phyloP scores from a whole-genome alignment of 306 rosid genomes.

The Lithocarpus polystachyus region DNA sequence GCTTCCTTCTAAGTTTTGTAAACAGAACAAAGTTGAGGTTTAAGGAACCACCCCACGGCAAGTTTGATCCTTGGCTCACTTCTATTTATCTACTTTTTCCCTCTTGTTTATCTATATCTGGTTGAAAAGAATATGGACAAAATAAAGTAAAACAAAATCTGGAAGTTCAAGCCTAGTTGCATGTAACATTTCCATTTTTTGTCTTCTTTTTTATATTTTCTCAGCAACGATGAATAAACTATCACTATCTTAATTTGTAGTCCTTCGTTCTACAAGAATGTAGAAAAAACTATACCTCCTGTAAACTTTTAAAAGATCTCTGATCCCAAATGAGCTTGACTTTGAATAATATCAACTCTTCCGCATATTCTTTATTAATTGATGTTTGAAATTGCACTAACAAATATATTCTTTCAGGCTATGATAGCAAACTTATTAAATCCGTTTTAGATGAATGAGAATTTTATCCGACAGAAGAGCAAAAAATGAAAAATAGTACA shows the following conservation, averaged over 20 bases:
- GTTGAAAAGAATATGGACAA: background rate
- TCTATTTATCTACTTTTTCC: background rate
- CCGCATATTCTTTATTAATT: no score
- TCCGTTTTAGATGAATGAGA: no score
- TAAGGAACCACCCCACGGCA: no score
- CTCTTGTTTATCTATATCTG: background rate
- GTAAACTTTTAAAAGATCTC: background rate
- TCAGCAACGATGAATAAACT: background rate
- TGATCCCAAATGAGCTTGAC: background rate
- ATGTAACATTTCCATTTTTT: background rate
- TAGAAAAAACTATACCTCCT: background rate
- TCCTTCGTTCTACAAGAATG: background rate
- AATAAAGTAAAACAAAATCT: background rate
- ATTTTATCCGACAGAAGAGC: no score
- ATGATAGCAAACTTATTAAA: no score
- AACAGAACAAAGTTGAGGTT: no score
- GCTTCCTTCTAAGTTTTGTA: no score
- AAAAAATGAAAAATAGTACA: no score
- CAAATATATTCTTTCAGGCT: no score
- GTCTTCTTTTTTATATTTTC: background rate
- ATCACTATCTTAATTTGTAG: background rate
- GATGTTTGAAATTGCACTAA: no score
- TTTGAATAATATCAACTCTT: no score
- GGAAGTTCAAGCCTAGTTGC: background rate
- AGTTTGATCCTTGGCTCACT: background rate